Evolutionary conservation across 2,329 filamentous ascomycete genomes (phyloP).

Genomic region (Dothideomycetes sp.): DNA sequence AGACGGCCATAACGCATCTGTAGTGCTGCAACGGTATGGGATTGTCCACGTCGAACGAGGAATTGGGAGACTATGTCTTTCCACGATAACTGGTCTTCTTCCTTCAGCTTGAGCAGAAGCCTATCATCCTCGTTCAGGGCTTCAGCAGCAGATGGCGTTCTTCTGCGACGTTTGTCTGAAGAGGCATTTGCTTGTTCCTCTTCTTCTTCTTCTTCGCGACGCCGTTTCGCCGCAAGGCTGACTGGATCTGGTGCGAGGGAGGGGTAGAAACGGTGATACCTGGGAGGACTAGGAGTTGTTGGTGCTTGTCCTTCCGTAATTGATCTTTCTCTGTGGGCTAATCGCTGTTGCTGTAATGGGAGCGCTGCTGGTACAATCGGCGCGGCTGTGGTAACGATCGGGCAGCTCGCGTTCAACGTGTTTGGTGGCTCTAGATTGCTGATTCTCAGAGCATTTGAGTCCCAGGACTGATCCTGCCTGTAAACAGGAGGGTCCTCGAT

Average conservation of each 20-base stretch:
- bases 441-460: no score
- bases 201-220: slow-evolving; percentile 28
- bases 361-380: no score
- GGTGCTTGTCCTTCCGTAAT: neutral
- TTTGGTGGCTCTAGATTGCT: no score
- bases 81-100: slow-evolving; percentile 42
- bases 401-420: no score
- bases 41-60: slow-evolving; percentile 36
- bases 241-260: slow-evolving; percentile 33
- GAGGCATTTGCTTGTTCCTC: slow-evolving; percentile 16
- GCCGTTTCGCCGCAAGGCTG: slow-evolving; percentile 25
- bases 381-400: no score
- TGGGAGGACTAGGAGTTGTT: neutral
- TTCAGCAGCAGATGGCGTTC: slow-evolving; percentile 24
- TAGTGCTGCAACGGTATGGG: slow-evolving; percentile 36
- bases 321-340: no score
- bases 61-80: slow-evolving; percentile 43
- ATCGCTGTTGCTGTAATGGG: no score
- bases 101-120: slow-evolving; percentile 39
- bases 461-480: no score
- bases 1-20: slow-evolving; percentile 45
- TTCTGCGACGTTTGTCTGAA: slow-evolving; percentile 27
- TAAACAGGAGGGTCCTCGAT: no score
- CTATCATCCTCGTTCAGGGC: slow-evolving; percentile 39
- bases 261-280: slow-evolving; percentile 28